Conservation (phyloP, 108 stramenopile species). For the Pelagomonas calceolata region DNA sequence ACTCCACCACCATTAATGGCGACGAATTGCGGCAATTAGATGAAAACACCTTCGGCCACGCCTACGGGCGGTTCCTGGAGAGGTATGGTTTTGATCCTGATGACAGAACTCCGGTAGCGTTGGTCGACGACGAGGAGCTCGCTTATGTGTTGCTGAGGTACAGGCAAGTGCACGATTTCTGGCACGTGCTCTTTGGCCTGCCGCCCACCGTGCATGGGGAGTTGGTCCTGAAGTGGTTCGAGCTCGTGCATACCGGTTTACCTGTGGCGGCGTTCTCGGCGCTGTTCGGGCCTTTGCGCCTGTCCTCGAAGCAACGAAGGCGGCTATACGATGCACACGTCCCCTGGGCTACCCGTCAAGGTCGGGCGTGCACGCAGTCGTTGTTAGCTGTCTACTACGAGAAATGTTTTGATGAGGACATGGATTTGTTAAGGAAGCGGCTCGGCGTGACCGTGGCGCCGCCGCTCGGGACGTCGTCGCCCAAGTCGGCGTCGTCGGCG, state of each 20-base stretch:
- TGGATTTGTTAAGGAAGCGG: constrained; percentile 46
- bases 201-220: constrained; percentile 90
- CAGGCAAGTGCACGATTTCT: constrained; percentile 84
- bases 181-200: constrained; percentile 78
- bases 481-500: no score
- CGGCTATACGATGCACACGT: constrained; percentile 47
- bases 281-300: constrained; percentile 45
- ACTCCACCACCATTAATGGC: constrained; percentile 27
- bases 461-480: no score
- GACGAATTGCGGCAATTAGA: constrained; percentile 13
- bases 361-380: constrained; percentile 15
- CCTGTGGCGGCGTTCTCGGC: constrained; percentile 67
- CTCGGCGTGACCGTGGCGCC: no score
- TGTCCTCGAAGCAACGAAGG: constrained; percentile 29
- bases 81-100: constrained; percentile 76
- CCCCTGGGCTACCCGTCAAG: constrained; percentile 59
- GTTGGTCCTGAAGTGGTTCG: constrained; percentile 88
- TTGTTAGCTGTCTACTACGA: constrained; percentile 69
- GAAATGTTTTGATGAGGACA: constrained; percentile 62
- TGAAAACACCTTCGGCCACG: constrained; percentile 66
- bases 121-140: constrained; percentile 63
- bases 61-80: constrained; percentile 68
- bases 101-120: constrained; percentile 53
- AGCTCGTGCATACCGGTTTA: constrained; percentile 85
- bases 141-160: constrained; percentile 88